Conservation (phyloP, 306 rosid genomes). For the Vicia villosa region DNA sequence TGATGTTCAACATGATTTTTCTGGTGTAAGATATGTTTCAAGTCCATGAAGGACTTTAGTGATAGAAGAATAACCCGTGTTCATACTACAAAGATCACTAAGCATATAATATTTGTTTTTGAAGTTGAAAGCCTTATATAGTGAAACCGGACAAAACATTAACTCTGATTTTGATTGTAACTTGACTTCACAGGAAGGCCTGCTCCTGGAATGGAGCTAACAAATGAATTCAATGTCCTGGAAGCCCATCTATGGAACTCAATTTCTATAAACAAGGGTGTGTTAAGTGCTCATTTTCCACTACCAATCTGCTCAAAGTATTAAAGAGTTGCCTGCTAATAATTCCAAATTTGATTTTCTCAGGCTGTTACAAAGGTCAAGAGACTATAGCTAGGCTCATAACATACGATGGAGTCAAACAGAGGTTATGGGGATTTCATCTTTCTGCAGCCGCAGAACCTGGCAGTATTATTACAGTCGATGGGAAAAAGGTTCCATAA, state of each 20-base stretch:
- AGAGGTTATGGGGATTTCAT: constrained; percentile 83
- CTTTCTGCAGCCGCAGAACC: constrained; percentile 81
- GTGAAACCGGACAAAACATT: neutral
- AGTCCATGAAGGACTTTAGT: neutral
- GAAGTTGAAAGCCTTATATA: neutral
- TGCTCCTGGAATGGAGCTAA: constrained; percentile 85
- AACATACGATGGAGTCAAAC: constrained; percentile 91
- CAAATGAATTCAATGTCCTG: constrained; percentile 85
- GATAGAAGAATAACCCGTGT: neutral
- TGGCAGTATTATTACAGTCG: constrained; percentile 68
- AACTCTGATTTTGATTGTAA: constrained; percentile 4
- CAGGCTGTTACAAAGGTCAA: constrained; percentile 97
- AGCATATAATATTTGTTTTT: neutral
- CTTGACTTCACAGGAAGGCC: constrained; percentile 77
- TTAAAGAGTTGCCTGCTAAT: constrained; percentile 15
- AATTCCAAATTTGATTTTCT: constrained; percentile 38
- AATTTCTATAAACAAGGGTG: constrained; percentile 78
- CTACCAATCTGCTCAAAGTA: constrained; percentile 26
- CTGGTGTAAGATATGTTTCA: neutral
- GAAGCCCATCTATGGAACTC: constrained; percentile 96
- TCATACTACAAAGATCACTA: neutral
- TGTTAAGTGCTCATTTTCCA: constrained; percentile 34
- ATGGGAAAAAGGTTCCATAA: constrained; percentile 66
- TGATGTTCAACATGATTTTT: too few relatives aligned
- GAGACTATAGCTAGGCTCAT: constrained; percentile 92